phyloP scores from a whole-genome alignment of 495 filamentous ascomycete species.

The Saxispiralis lemnorum region DNA sequence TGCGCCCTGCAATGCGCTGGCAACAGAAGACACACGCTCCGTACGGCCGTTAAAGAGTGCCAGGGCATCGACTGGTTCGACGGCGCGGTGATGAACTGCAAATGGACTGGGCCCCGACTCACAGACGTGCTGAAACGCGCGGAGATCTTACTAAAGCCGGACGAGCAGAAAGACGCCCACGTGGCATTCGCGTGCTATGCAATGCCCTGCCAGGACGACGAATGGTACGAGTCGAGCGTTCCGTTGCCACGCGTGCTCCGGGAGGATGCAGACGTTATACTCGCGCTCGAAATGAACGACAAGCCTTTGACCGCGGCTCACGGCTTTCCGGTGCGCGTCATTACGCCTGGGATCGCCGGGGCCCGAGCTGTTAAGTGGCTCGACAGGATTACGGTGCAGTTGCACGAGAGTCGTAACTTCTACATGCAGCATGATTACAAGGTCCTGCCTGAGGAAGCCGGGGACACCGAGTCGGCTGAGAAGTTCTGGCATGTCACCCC shows the following conservation, averaged over 20 bases:
- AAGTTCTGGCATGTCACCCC: constrained; percentile 24
- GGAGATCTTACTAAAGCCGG: constrained; percentile 12
- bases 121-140: constrained; percentile 34
- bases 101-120: constrained; percentile 38
- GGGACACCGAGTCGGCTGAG: constrained; percentile 27
- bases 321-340: constrained; percentile 23
- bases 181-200: constrained; percentile 38
- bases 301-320: constrained; percentile 19
- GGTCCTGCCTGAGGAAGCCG: constrained; percentile 22
- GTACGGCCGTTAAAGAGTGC: constrained; percentile 41
- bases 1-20: constrained; percentile 46
- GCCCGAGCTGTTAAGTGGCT: constrained; percentile 27
- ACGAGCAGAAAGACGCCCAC: constrained; percentile 22
- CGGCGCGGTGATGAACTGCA: constrained; percentile 45
- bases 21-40: constrained; percentile 48
- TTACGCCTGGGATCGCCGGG: constrained; percentile 24
- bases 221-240: constrained; percentile 39
- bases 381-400: constrained; percentile 22
- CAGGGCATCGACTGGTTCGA: constrained; percentile 47
- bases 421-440: constrained; percentile 28
- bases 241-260: constrained; percentile 31
- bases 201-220: constrained; percentile 34
- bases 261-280: constrained; percentile 31
- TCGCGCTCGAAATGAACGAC: constrained; percentile 34
- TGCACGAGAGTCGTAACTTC: constrained; percentile 18